Evolutionary conservation across 164 flowering plant species (phyloP).

Genomic region (Euptelea pleiosperma): DNA sequence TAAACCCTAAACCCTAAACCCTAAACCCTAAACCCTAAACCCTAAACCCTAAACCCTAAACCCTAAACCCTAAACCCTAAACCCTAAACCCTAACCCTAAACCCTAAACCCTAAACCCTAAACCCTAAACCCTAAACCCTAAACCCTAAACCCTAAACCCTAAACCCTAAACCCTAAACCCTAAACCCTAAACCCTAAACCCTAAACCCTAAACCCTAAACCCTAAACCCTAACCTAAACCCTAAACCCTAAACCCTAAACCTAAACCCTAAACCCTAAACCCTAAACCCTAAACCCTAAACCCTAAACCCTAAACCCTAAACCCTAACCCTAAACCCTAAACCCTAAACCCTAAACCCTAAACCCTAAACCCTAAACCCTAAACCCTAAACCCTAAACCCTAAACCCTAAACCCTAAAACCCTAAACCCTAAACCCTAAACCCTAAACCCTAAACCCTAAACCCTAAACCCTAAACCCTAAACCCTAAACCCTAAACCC

Average conservation of each 20-base stretch:
- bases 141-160: slow-evolving; percentile 12
- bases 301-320: slow-evolving; percentile 4
- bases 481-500: slow-evolving; percentile 6
- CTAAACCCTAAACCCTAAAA: neutral
- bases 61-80: neutral
- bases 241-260: slow-evolving; percentile 7
- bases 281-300: slow-evolving; percentile 11
- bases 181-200: slow-evolving; percentile 1
- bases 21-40: slow-evolving; percentile 1
- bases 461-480: slow-evolving; percentile 9
- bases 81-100: slow-evolving; percentile 8
- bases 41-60: neutral
- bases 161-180: neutral
- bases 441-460: slow-evolving; percentile 9
- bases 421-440: neutral
- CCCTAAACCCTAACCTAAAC: slow-evolving; percentile 10
- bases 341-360: no score
- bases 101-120: slow-evolving; percentile 12
- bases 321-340: no score
- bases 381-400: neutral
- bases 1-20: slow-evolving; percentile 3
- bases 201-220: slow-evolving; percentile 9
- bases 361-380: neutral
- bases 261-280: slow-evolving; percentile 7
- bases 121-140: slow-evolving; percentile 12